Percentiles rank a stretch among this genome's conserved stretches.
These are phyloP conservation scores for Monilinia fructicola DNA, from an alignment of 2,329 filamentous ascomycete genomes.

Conservation along the genomic window DNA sequence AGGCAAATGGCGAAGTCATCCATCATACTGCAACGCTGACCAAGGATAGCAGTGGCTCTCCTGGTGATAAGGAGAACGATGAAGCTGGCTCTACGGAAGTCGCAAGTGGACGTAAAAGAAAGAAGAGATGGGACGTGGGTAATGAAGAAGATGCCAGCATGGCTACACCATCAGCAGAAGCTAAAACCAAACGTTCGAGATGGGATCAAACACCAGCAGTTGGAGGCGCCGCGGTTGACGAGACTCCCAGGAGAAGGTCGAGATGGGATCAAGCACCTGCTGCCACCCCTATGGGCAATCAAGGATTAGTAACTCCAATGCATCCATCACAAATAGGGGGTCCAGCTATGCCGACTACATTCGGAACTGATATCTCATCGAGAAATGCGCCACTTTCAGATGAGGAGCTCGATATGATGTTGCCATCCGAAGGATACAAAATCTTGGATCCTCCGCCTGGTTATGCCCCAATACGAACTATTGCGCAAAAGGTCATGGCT, in stretches of 20 bases:
- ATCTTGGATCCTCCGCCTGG: conserved; percentile 86
- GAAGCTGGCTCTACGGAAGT: conserved; percentile 68
- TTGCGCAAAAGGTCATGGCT: conserved; percentile 71
- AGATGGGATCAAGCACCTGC: conserved; percentile 91
- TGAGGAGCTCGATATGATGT: conserved; percentile 88
- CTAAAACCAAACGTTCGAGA: conserved; percentile 67
- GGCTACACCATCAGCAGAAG: conserved; percentile 49
- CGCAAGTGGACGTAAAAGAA: conserved; percentile 71
- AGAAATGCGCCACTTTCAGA: conserved; percentile 84
- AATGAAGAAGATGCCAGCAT: conserved; percentile 56
- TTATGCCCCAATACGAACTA: conserved; percentile 79
- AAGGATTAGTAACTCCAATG: conserved; percentile 75
- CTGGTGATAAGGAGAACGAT: conserved; percentile 66
- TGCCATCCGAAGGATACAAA: conserved; percentile 91
- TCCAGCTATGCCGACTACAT: conserved; percentile 57
- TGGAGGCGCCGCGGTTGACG: conserved; percentile 50
- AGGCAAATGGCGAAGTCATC: conserved; percentile 55
- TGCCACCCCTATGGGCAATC: conserved; percentile 71
- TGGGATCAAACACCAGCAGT: conserved; percentile 82
- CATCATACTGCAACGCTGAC: conserved; percentile 70
- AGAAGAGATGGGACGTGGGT: conserved; percentile 90
- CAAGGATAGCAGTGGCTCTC: conserved; percentile 56
- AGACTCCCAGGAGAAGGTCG: conserved; percentile 71
- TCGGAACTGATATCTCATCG: conserved; percentile 77
- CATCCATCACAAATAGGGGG: conserved; percentile 64